Evolutionary conservation across 2,329 filamentous ascomycete genomes (phyloP).

Genomic region (Dissoconium aciculare): DNA sequence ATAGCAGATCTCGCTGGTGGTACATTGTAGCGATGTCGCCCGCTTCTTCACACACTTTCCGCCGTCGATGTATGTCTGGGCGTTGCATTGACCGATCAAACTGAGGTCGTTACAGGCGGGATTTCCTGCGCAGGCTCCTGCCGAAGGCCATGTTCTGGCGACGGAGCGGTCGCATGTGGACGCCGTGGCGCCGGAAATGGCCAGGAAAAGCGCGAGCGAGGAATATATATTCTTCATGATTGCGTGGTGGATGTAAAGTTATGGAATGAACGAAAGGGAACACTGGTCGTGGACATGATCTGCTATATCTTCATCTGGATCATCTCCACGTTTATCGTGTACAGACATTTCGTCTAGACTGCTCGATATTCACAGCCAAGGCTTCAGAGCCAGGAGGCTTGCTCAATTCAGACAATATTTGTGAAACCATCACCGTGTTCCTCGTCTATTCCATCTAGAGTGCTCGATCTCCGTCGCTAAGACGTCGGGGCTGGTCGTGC

Average conservation of each 20-base stretch:
- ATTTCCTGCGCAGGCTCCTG: constrained; percentile 3
- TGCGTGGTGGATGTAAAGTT: background rate
- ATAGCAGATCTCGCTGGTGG: constrained; percentile 3
- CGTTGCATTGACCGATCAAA: constrained; percentile 6
- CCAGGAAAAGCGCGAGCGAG: background rate
- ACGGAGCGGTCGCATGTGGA: background rate
- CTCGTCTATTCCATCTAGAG: no score
- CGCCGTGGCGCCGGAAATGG: background rate
- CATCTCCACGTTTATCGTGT: background rate
- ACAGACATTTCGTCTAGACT: no score
- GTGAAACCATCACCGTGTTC: no score
- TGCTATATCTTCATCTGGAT: background rate
- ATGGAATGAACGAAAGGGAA: background rate
- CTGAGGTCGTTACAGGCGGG: constrained; percentile 2
- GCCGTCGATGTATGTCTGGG: constrained; percentile 5
- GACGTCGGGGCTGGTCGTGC: no score
- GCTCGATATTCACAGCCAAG: no score
- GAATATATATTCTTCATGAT: background rate
- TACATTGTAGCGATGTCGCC: constrained; percentile 4
- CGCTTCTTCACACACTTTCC: constrained; percentile 2
- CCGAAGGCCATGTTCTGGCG: background rate
- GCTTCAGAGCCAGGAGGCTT: no score
- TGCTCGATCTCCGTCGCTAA: no score
- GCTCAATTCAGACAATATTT: no score
- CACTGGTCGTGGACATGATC: background rate